Base-by-base conservation (phyloP, 352 stramenopile species). In the Phytophthora rubi region DNA sequence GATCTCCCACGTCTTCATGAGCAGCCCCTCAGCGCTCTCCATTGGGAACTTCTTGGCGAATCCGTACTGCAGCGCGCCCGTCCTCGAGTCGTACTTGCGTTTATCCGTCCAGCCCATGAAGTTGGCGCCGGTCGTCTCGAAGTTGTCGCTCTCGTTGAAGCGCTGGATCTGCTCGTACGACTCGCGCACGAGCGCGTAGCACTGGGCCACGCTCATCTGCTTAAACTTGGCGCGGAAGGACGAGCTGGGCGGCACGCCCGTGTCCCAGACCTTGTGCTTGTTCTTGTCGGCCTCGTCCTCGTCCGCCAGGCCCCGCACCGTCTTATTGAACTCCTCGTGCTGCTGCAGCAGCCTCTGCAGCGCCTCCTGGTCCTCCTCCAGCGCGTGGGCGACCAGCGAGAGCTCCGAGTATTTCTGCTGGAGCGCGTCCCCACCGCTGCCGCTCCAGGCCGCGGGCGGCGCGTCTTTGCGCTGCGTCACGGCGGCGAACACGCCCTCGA, bases 101-200 rank as follows among this genome's bases (percentile, higher is more conserved):
- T 79, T 81, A 59, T 88, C 81, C 0, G 76, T 86, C 81, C 81
- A 88, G 49, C 81, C 81, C 76, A 88, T 85, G 63, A 88, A 83
- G 32, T 66, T 73, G 16, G 75, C 68, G 28, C 79, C 79, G 1
- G 77, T 83, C 0, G 76, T 79, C 53, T 77, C 48, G 51, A 76
- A 82, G 15, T 77, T 56, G 8, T 70, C 59, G 0, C 49, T 33
- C 3, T 69, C 18, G 23, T 73, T 76, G 58, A 86, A 86, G n/a
- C 79, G 66, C 32, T 73, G 70, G 23, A 89, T 89, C 35, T 79
- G 54, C 16, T 89, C 75, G 59, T 88, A 86, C 33, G 83, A 81
- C 15, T 86, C 76, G 4, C 81, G 83, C 8, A 91, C 71, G 23
- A 89, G 73, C 12, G 70, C 76, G 54, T 81, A 85, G 55, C 75